A percentile compares a stretch with the other conserved stretches of the same genome.
phyloP scores from a whole-genome alignment of 2,329 filamentous ascomycete species.

The Fonsecaea multimorphosa region DNA sequence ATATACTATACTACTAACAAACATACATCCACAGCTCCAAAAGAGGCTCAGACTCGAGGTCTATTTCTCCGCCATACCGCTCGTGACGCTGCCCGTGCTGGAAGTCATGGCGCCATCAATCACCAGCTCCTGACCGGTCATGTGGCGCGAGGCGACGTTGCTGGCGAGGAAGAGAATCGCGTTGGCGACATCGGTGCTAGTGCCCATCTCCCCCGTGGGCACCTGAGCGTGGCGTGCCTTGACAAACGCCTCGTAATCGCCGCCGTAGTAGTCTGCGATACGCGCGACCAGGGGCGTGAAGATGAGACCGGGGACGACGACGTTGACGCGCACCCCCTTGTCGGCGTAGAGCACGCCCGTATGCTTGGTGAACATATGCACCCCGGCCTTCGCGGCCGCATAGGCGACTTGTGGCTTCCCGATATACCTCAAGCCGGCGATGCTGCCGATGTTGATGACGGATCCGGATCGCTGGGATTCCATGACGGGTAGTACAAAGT shows the following conservation, averaged over 20 bases:
- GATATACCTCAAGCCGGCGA: slow-evolving; percentile 61
- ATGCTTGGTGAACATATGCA: slow-evolving; percentile 58
- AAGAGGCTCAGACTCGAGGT: too few species aligned
- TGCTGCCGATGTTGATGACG: slow-evolving; percentile 57
- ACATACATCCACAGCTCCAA: too few species aligned
- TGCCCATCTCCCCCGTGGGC: slow-evolving; percentile 45
- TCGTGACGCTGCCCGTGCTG: slow-evolving; percentile 33
- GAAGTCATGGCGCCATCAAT: slow-evolving; percentile 47
- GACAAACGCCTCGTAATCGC: slow-evolving; percentile 57
- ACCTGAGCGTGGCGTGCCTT: slow-evolving; percentile 58
- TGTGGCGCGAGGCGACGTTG: slow-evolving; percentile 42
- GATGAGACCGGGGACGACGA: slow-evolving; percentile 63
- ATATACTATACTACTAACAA: too few species aligned
- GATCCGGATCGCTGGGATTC: slow-evolving; percentile 53
- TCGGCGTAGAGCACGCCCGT: slow-evolving; percentile 54
- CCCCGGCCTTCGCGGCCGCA: slow-evolving; percentile 58
- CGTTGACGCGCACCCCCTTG: slow-evolving; percentile 59
- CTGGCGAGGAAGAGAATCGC: slow-evolving; percentile 43
- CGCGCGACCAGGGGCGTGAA: slow-evolving; percentile 58
- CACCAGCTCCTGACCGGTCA: slow-evolving; percentile 46
- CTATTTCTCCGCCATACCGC: slow-evolving; percentile 1
- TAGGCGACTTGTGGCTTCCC: slow-evolving; percentile 62
- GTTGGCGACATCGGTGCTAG: slow-evolving; percentile 45
- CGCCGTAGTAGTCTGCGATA: slow-evolving; percentile 53
- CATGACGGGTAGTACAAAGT: slow-evolving; percentile 62